Evolutionary conservation across 805 yeast genomes (phyloP).

Genomic region (Saccharomycopsis oosterbeekiorum): DNA sequence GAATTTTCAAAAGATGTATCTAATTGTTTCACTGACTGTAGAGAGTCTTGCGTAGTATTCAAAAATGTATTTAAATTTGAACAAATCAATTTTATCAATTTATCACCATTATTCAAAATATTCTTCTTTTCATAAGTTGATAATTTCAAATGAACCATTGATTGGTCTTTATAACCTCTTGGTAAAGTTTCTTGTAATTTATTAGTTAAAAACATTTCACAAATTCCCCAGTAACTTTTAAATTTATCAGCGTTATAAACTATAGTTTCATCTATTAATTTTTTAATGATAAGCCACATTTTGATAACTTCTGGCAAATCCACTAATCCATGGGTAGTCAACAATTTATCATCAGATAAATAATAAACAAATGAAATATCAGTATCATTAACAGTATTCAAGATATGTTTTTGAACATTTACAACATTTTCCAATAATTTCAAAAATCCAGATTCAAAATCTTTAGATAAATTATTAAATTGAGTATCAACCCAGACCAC

Average conservation of each 20-base stretch:
- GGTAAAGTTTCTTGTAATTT: slow-evolving; percentile 33
- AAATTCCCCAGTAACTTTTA: slow-evolving; percentile 42
- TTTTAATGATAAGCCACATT: slow-evolving; percentile 45
- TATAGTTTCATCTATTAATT: slow-evolving; percentile 33
- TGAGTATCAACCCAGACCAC: slow-evolving; percentile 50
- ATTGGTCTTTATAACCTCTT: slow-evolving; percentile 31
- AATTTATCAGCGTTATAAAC: slow-evolving; percentile 31
- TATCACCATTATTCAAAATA: slow-evolving; percentile 31
- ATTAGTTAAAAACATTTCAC: slow-evolving; percentile 45
- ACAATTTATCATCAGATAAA: slow-evolving; percentile 16
- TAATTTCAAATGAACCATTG: slow-evolving; percentile 31
- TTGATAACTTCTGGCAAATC: slow-evolving; percentile 50
- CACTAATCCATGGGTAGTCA: slow-evolving; percentile 25
- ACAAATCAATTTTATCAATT: slow-evolving; percentile 29
- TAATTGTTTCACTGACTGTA: slow-evolving; percentile 1
- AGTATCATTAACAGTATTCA: slow-evolving; percentile 28
- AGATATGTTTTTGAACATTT: slow-evolving; percentile 32
- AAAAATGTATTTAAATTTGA: slow-evolving; percentile 26
- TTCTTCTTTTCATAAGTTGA: slow-evolving; percentile 34
- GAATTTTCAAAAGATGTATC: background rate
- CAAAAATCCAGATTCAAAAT: slow-evolving; percentile 33
- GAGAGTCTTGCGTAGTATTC: slow-evolving; percentile 25
- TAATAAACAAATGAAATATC: slow-evolving; percentile 26
- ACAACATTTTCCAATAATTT: slow-evolving; percentile 33
- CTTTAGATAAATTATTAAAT: slow-evolving; percentile 30